phyloP scores from a whole-genome alignment of 75 land plant genomes.

The Picea sitchensis region DNA sequence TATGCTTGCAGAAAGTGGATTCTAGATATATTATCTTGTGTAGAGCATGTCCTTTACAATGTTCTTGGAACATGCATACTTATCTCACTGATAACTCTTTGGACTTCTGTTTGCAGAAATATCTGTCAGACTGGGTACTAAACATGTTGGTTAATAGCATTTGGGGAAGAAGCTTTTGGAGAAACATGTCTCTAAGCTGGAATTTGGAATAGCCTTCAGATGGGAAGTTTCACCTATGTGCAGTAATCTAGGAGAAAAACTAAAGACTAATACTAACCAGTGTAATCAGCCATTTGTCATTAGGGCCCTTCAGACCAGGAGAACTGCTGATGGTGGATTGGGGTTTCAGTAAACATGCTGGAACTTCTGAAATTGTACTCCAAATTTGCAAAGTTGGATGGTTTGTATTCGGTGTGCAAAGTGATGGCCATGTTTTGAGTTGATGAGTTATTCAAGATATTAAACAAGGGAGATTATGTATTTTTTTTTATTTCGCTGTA shows the following conservation, averaged over 20 bases:
- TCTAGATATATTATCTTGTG: background rate
- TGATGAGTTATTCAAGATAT: background rate
- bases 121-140: background rate
- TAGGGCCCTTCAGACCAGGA: too few species aligned
- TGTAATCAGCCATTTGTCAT: too few species aligned
- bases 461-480: background rate
- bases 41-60: background rate
- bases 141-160: background rate
- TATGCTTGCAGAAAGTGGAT: background rate
- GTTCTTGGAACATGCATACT: too few species aligned
- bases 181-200: background rate
- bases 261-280: too few species aligned
- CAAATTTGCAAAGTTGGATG: background rate
- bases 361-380: background rate
- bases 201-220: background rate
- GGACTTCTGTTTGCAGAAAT: conserved; percentile 5
- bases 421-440: background rate
- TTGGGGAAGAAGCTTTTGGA: background rate
- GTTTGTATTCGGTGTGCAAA: background rate
- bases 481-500: background rate
- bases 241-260: too few species aligned
- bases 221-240: background rate
- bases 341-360: background rate
- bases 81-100: background rate
- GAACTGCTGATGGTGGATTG: background rate